phyloP scores from a whole-genome alignment of 2,329 filamentous ascomycete genomes.

The Cryphonectria parasitica region DNA sequence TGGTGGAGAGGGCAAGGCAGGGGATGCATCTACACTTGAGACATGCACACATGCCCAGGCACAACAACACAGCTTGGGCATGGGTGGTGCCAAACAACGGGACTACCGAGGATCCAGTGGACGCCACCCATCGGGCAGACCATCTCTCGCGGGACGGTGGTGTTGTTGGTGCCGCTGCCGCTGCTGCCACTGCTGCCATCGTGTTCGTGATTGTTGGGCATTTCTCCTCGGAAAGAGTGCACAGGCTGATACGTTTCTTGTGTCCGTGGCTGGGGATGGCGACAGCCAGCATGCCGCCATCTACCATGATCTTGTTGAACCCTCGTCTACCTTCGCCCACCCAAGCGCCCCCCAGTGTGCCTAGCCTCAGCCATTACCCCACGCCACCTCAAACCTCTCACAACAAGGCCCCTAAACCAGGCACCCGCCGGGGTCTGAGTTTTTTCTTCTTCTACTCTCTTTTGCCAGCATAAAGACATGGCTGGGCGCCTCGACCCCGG shows the following conservation, averaged over 20 bases:
- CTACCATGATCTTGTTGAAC: neutral
- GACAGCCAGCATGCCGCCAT: neutral
- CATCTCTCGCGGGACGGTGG: slow-evolving; percentile 13
- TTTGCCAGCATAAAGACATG: slow-evolving; percentile 8
- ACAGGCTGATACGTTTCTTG: slow-evolving; percentile 24
- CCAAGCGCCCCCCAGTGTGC: slow-evolving; percentile 9
- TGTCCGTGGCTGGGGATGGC: neutral
- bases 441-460: neutral
- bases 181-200: neutral
- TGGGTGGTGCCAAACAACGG: slow-evolving; percentile 10
- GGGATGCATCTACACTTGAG: slow-evolving; percentile 9
- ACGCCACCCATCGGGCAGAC: slow-evolving; percentile 17
- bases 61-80: slow-evolving; percentile 1
- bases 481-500: neutral
- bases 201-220: neutral
- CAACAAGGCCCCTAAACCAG: neutral
- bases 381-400: neutral
- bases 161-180: neutral
- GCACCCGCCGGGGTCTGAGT: neutral
- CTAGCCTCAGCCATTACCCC: neutral
- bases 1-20: slow-evolving; percentile 14
- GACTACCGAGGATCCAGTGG: slow-evolving; percentile 22
- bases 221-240: neutral
- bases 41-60: slow-evolving; percentile 2
- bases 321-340: neutral